Base-by-base conservation (phyloP, 1,284 basidiomycete species). In the Microbotryum intermedium region DNA sequence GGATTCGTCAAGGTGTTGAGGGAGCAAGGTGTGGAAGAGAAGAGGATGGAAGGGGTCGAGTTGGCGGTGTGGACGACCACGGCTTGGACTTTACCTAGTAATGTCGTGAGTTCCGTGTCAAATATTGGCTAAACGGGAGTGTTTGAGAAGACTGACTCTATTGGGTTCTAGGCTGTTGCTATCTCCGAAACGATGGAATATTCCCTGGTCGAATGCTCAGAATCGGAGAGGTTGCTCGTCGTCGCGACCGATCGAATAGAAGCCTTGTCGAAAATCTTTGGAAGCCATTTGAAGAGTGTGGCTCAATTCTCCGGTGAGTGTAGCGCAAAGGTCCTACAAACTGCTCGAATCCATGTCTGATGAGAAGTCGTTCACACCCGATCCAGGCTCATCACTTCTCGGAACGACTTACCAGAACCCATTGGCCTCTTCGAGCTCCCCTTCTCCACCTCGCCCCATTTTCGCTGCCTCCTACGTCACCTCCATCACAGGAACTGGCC, bases 21-120 rank as follows among this genome's bases (percentile, higher is more conserved):
- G 45, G 42, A 23, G 50, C 60, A 44, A 48, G 61, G 54, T 4
- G 51, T 57, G 9, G 67, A 18, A 58, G 62, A 50, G 13, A 69
- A 25, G 25, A 69, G 18, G 58, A 65, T 34, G 8, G 71, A 46
- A 28, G 68, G 73, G 20, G 74, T 86, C 4, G 79, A 81, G 21
- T 70, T 94, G 11, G 77, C 92, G 34, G 87, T 97, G n/a, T 99
- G 95, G 95, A 98, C 94, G 2, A 99, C 95, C 0, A 98, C 94
- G 0, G 90, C 95, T 0, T 99, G 94, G 94, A 97, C 90, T 8
- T 77, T 98, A 50, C 90, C 90, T 1, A 90, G 90, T 1, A 98
- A 99, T 72, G 91, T 94, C 86, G 90, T 90, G 68, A 49, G 80
- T 66, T 25, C 13, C 2, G 11, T 16, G 29, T 44, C n/a, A 13